Conservation (phyloP, 257 asterid species). For the Solanum bulbocastanum region DNA sequence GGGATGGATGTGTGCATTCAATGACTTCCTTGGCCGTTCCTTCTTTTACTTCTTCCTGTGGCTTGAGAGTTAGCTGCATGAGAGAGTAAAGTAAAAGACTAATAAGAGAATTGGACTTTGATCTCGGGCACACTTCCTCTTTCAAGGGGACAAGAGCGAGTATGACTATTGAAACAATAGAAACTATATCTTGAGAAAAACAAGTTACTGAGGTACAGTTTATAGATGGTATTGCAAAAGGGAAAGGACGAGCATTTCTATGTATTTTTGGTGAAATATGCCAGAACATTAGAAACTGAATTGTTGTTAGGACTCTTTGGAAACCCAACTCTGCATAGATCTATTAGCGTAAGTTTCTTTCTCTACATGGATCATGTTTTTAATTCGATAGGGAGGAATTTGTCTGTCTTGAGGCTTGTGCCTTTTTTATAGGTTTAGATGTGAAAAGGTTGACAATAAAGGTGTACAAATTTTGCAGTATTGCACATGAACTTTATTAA, state of each 20-base stretch:
- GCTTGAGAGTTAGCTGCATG: neutral
- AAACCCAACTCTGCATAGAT: neutral
- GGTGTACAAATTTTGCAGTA: neutral
- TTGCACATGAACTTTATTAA: neutral
- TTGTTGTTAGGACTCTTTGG: neutral
- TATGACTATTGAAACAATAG: neutral
- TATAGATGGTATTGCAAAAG: neutral
- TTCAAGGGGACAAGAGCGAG: neutral
- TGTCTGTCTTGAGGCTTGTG: neutral
- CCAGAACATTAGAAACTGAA: neutral
- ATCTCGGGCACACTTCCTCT: neutral
- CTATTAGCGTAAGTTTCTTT: neutral
- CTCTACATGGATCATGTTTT: neutral
- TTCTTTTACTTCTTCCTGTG: neutral
- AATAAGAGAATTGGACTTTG: neutral
- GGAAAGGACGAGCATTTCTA: neutral
- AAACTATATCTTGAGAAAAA: neutral
- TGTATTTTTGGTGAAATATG: neutral
- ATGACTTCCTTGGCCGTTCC: neutral
- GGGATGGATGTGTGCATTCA: neutral
- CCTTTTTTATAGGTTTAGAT: neutral
- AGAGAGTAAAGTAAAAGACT: neutral
- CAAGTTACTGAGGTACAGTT: neutral
- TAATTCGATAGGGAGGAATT: neutral
- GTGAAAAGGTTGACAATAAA: neutral